Conservation (phyloP, 768 basidiomycete genomes). For the Lyophyllum shimeji region DNA sequence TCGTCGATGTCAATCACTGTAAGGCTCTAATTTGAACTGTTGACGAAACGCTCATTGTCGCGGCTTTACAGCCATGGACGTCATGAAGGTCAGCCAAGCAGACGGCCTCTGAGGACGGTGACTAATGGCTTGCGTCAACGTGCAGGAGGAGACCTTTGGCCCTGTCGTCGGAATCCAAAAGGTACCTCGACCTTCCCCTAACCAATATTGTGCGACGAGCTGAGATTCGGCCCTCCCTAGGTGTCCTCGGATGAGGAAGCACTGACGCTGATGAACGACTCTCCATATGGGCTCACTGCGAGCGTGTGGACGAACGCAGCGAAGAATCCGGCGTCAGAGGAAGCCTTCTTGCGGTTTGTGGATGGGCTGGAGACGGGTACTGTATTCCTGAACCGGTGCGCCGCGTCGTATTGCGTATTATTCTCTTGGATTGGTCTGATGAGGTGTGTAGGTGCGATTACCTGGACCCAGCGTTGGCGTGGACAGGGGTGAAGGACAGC, state of each 20-base stretch:
- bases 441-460: slow-evolving; percentile 65
- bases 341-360: slow-evolving; percentile 64
- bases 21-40: slow-evolving; percentile 29
- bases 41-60: not conserved
- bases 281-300: slow-evolving; percentile 90
- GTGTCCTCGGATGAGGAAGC: slow-evolving; percentile 88
- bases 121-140: not conserved
- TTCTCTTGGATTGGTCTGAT: not conserved
- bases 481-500: slow-evolving; percentile 94
- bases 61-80: slow-evolving; percentile 68
- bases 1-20: slow-evolving; percentile 89
- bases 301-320: slow-evolving; percentile 89
- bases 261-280: slow-evolving; percentile 92
- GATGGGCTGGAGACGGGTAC: slow-evolving; percentile 86
- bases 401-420: not conserved
- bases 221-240: slow-evolving; percentile 31
- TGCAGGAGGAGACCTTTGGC: slow-evolving; percentile 86
- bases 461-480: slow-evolving; percentile 89
- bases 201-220: no score
- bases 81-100: slow-evolving; percentile 70
- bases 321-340: slow-evolving; percentile 57
- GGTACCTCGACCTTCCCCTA: slow-evolving; percentile 42
- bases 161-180: slow-evolving; percentile 93
- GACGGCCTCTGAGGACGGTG: not conserved
- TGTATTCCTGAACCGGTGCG: slow-evolving; percentile 86